Conservation (phyloP, 805 yeast species). For the Zygotorulaspora chibaensis region DNA sequence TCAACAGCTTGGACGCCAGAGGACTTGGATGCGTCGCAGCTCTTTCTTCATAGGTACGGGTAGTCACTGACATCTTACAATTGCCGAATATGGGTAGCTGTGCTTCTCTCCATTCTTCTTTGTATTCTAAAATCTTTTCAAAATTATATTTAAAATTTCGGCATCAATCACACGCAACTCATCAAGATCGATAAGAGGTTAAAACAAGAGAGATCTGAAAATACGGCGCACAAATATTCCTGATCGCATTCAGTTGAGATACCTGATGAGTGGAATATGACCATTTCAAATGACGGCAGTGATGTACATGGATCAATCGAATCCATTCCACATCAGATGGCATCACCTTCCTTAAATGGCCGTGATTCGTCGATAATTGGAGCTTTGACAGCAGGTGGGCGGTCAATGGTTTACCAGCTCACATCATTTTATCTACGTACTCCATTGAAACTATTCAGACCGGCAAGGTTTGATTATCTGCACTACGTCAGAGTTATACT, state of each 20-base stretch:
- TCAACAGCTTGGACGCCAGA: conserved; percentile 69
- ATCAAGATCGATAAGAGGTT: background rate
- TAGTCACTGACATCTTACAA: conserved; percentile 1
- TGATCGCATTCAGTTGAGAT: background rate
- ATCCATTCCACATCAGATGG: background rate
- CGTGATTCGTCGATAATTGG: conserved; percentile 55
- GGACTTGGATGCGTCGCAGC: conserved; percentile 70
- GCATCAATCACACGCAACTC: background rate
- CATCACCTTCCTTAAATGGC: conserved; percentile 3
- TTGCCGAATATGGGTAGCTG: background rate
- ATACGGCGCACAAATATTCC: background rate
- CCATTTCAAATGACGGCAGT: background rate
- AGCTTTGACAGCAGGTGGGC: conserved; percentile 76
- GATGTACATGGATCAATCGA: background rate
- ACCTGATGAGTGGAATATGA: conserved; percentile 3
- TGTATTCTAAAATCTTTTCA: background rate
- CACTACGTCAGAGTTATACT: conserved; percentile 58
- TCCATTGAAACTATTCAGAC: conserved; percentile 79
- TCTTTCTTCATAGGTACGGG: conserved; percentile 56
- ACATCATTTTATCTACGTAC: conserved; percentile 77
- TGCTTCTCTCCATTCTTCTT: background rate
- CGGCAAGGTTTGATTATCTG: conserved; percentile 83
- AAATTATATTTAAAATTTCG: background rate
- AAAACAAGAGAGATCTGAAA: too few relatives aligned
- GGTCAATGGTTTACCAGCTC: conserved; percentile 77